Percentiles rank a stretch among this genome's conserved stretches.
Conservation (phyloP, 1,139 yeast genomes). For the Yamadazyma conglobata region DNA sequence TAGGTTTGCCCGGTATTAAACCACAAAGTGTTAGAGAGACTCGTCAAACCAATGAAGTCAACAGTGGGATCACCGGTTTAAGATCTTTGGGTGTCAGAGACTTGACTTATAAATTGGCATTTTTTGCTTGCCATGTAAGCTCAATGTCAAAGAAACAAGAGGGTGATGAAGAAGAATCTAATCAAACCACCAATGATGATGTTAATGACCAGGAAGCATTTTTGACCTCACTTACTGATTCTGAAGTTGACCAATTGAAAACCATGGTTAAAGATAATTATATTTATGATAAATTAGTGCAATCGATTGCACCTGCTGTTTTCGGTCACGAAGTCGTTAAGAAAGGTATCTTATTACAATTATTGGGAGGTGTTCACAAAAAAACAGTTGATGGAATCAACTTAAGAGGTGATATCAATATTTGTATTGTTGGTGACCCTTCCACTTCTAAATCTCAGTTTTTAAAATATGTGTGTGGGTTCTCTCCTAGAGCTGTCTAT, state of each 20-base stretch:
- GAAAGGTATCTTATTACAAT: conserved; percentile 84
- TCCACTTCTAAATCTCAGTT: conserved; percentile 97
- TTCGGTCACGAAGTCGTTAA: conserved; percentile 95
- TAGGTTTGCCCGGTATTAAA: conserved; percentile 95
- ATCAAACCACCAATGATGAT: conserved; percentile 19
- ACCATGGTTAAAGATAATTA: conserved; percentile 90
- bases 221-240: conserved; percentile 72
- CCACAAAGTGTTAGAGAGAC: conserved; percentile 77
- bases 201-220: conserved; percentile 71
- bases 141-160: conserved; percentile 50
- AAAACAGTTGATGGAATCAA: conserved; percentile 92
- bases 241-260: conserved; percentile 81
- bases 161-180: conserved; percentile 34
- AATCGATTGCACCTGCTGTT: conserved; percentile 94
- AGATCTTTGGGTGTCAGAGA: conserved; percentile 90
- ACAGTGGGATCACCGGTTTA: conserved; percentile 83
- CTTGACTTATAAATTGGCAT: conserved; percentile 86
- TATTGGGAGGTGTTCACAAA: conserved; percentile 96
- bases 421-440: conserved; percentile 97
- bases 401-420: conserved; percentile 94
- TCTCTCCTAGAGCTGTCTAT: conserved; percentile 91
- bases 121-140: conserved; percentile 83
- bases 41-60: conserved; percentile 68
- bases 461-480: conserved; percentile 86
- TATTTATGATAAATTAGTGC: conserved; percentile 79